Conservation (phyloP, 768 basidiomycete genomes). For the Phanerodontia chrysosporium region DNA sequence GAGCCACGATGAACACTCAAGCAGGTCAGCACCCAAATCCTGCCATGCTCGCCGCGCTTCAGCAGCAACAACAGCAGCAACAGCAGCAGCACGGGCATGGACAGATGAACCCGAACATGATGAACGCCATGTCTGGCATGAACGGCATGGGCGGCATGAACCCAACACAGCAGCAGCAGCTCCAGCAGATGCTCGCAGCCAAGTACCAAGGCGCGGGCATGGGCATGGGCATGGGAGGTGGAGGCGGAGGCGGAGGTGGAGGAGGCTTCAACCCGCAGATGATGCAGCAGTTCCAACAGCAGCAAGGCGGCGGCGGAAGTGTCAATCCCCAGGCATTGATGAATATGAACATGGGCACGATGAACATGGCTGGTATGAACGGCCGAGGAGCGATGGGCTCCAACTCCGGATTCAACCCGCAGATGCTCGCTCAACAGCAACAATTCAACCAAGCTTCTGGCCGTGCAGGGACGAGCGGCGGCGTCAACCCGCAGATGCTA, state of each 20-base stretch:
- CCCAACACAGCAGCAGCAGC: slow-evolving; percentile 13
- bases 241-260: slow-evolving; percentile 12
- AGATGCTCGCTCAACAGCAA: slow-evolving; percentile 2
- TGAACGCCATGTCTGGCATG: slow-evolving; percentile 14
- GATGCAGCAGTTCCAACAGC: slow-evolving; percentile 10
- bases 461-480: background rate
- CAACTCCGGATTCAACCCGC: slow-evolving; percentile 5
- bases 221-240: slow-evolving; percentile 6
- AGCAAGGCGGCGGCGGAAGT: slow-evolving; percentile 9
- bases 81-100: slow-evolving; percentile 4
- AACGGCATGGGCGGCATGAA: slow-evolving; percentile 14
- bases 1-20: slow-evolving; percentile 10
- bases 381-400: background rate
- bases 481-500: background rate
- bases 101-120: slow-evolving; percentile 11
- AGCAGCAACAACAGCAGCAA: slow-evolving; percentile 11
- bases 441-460: background rate
- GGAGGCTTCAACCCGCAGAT: slow-evolving; percentile 11
- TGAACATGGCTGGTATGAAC: background rate
- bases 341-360: slow-evolving; percentile 3
- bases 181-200: slow-evolving; percentile 10
- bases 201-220: slow-evolving; percentile 11
- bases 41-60: slow-evolving; percentile 9
- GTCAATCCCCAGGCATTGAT: slow-evolving; percentile 8
- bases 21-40: slow-evolving; percentile 7